phyloP scores from a whole-genome alignment of 1,284 basidiomycete genomes.

The Sanguinoderma infundibulare region DNA sequence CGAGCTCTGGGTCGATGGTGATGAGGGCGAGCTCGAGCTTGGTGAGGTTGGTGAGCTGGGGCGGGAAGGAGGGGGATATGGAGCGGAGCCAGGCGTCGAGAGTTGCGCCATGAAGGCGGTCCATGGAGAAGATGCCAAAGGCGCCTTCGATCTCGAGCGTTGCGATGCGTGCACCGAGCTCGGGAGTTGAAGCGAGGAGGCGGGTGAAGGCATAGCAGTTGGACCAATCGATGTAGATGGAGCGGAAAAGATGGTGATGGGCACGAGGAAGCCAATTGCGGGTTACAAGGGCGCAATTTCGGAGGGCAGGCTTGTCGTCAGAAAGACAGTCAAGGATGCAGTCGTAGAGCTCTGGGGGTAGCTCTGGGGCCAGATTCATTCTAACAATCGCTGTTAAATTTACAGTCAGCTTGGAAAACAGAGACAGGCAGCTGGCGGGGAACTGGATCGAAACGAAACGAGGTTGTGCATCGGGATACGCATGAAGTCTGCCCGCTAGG shows the following conservation, averaged over 20 bases:
- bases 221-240: constrained; percentile 26
- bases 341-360: constrained; percentile 22
- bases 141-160: constrained; percentile 26
- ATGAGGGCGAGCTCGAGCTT: constrained; percentile 26
- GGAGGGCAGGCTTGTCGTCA: constrained; percentile 17
- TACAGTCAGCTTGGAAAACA: neutral
- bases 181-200: constrained; percentile 13
- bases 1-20: constrained; percentile 20
- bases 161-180: constrained; percentile 9
- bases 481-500: neutral
- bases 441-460: neutral
- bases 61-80: constrained; percentile 14
- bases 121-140: constrained; percentile 25
- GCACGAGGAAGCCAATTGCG: constrained; percentile 17
- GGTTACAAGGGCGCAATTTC: constrained; percentile 15
- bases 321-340: constrained; percentile 13
- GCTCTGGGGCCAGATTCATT: neutral
- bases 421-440: neutral
- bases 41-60: constrained; percentile 15
- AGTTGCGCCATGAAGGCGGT: constrained; percentile 24
- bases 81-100: constrained; percentile 26
- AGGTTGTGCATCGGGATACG: neutral
- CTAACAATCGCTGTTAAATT: too few species aligned
- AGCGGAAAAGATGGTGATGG: constrained; percentile 20
- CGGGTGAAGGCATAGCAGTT: constrained; percentile 23